Evolutionary conservation across 2,329 filamentous ascomycete genomes (phyloP).

Genomic region (Verticillium dahliae): DNA sequence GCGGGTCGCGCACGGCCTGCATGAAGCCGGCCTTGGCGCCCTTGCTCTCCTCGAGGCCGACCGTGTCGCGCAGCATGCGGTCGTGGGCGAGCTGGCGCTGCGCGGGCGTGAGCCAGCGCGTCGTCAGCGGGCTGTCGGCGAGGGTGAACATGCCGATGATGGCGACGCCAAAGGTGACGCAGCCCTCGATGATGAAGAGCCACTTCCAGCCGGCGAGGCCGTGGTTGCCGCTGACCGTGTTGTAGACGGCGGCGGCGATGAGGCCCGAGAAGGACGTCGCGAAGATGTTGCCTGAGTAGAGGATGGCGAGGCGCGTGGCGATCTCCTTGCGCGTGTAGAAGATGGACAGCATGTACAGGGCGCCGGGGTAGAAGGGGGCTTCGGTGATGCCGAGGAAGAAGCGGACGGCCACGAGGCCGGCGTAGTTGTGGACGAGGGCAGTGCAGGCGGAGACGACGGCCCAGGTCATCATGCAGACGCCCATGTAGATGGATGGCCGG

Average conservation of each 20-base stretch:
- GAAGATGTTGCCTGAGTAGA: constrained; percentile 33
- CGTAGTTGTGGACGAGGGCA: constrained; percentile 31
- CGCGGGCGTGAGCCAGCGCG: constrained; percentile 24
- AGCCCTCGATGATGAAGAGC: constrained; percentile 21
- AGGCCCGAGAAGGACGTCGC: constrained; percentile 33
- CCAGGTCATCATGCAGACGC: constrained; percentile 35
- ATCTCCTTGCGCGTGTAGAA: constrained; percentile 48
- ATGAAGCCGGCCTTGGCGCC: constrained; percentile 26
- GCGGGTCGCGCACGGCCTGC: constrained; percentile 16
- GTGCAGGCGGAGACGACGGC: constrained; percentile 33
- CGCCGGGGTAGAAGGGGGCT: constrained; percentile 28
- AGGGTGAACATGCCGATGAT: constrained; percentile 14
- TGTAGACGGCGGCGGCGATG: constrained; percentile 34
- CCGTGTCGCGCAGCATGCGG: constrained; percentile 25
- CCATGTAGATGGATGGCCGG: constrained; percentile 46
- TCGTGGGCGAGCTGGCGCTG: constrained; percentile 32
- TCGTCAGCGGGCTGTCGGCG: constrained; percentile 20
- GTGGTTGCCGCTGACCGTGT: constrained; percentile 16
- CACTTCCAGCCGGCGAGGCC: constrained; percentile 22
- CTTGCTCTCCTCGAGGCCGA: constrained; percentile 22
- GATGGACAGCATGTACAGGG: constrained; percentile 34
- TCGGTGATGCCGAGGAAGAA: constrained; percentile 35
- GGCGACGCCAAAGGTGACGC: constrained; percentile 14
- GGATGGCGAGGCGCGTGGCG: constrained; percentile 31
- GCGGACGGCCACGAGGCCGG: constrained; percentile 32